Evolutionary conservation across 495 filamentous ascomycete genomes (phyloP).

Genomic region (Aspergillus ostianus): DNA sequence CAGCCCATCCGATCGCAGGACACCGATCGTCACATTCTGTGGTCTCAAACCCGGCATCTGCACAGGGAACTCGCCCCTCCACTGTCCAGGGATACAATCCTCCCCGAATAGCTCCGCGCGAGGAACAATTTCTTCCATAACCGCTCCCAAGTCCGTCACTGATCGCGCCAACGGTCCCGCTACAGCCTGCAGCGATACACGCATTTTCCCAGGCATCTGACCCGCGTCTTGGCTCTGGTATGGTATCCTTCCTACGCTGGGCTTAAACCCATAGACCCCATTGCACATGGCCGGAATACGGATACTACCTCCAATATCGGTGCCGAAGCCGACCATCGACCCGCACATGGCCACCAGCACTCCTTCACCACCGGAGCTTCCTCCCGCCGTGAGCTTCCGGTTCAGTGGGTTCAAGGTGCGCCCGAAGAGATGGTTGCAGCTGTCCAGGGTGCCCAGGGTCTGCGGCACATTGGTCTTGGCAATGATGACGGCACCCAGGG

Average conservation of each 20-base stretch:
- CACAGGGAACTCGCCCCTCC: constrained; percentile 29
- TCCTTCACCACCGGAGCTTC: constrained; percentile 66
- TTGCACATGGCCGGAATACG: constrained; percentile 60
- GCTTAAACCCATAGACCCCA: constrained; percentile 60
- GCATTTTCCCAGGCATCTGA: constrained; percentile 34
- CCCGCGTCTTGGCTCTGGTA: constrained; percentile 47
- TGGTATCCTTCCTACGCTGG: constrained; percentile 57
- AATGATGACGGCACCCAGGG: constrained; percentile 55
- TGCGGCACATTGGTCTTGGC: constrained; percentile 68
- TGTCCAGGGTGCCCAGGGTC: constrained; percentile 42
- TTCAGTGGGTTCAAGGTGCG: constrained; percentile 64
- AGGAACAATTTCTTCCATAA: constrained; percentile 52
- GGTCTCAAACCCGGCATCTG: neutral
- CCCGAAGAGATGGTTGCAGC: constrained; percentile 52
- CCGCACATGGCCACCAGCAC: constrained; percentile 62
- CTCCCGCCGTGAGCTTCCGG: constrained; percentile 54
- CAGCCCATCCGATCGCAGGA: constrained; percentile 56
- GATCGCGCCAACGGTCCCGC: constrained; percentile 51
- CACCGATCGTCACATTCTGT: constrained; percentile 44
- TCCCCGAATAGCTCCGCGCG: constrained; percentile 44
- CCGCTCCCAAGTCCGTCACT: constrained; percentile 43
- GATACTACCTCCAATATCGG: constrained; percentile 63
- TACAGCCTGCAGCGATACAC: constrained; percentile 43
- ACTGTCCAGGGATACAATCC: constrained; percentile 51
- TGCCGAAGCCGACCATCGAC: constrained; percentile 64